phyloP scores from a whole-genome alignment of 2,329 filamentous ascomycete genomes.

The Tolypocladium endophyticum region DNA sequence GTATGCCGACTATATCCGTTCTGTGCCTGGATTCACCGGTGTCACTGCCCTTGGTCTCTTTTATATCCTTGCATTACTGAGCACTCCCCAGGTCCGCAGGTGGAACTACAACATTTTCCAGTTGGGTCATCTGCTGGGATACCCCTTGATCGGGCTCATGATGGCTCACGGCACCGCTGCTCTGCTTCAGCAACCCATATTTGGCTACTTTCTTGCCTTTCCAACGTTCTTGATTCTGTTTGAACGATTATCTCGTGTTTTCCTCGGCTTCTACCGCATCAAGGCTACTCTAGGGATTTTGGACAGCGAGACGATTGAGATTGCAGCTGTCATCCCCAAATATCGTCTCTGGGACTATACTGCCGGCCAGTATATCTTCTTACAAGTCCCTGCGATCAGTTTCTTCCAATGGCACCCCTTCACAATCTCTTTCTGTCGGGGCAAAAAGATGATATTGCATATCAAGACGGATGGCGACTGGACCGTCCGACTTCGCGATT shows the following conservation, averaged over 20 bases:
- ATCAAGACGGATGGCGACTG: conserved; percentile 50
- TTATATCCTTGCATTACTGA: conserved; percentile 35
- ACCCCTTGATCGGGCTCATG: conserved; percentile 44
- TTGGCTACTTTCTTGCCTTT: conserved; percentile 45
- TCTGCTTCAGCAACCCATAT: conserved; percentile 43
- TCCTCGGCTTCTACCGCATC: conserved; percentile 37
- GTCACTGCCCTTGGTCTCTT: conserved; percentile 37
- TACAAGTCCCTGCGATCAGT: conserved; percentile 42
- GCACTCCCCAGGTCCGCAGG: conserved; percentile 37
- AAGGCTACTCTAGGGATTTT: conserved; percentile 35
- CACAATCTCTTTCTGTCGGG: conserved; percentile 44
- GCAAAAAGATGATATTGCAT: conserved; percentile 40
- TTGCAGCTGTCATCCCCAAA: conserved; percentile 36
- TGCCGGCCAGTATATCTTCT: conserved; percentile 47
- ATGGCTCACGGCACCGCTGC: conserved; percentile 41
- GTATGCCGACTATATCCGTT: no score
- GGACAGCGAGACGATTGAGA: conserved; percentile 40
- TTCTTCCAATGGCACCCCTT: conserved; percentile 51
- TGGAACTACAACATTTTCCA: conserved; percentile 48
- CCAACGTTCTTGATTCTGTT: conserved; percentile 38
- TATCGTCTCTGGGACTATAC: conserved; percentile 40
- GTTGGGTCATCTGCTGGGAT: conserved; percentile 46
- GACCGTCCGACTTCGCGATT: conserved; percentile 34
- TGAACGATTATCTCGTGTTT: conserved; percentile 35
- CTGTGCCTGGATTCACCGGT: conserved; percentile 38